Conservation (phyloP, 768 basidiomycete species). For the Russula earlei region DNA sequence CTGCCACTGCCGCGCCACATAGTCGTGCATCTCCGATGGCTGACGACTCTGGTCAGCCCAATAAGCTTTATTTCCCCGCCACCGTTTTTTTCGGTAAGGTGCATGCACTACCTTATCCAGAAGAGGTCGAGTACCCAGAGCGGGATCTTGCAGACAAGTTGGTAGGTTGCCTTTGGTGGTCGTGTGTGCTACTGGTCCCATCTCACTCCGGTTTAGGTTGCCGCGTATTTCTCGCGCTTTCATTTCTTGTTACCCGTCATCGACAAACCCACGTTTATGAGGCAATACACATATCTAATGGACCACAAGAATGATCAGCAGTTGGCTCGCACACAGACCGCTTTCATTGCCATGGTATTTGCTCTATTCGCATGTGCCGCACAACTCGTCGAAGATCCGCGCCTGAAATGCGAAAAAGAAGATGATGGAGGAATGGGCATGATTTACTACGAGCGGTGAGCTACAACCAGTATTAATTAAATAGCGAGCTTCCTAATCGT, state of each 20-base stretch:
- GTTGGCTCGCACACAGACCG: slow-evolving; percentile 50
- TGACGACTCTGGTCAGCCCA: slow-evolving; percentile 72
- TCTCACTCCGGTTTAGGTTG: slow-evolving; percentile 44
- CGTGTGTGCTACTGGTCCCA: slow-evolving; percentile 10
- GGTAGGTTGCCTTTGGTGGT: slow-evolving; percentile 36
- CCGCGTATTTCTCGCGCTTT: slow-evolving; percentile 78
- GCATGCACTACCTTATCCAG: slow-evolving; percentile 68
- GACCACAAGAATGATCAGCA: slow-evolving; percentile 46
- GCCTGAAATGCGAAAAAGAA: slow-evolving; percentile 46
- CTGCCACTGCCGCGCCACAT: slow-evolving; percentile 61
- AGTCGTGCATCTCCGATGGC: slow-evolving; percentile 78
- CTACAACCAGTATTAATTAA: slow-evolving; percentile 6
- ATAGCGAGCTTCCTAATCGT: neutral
- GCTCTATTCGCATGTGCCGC: slow-evolving; percentile 89
- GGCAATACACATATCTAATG: slow-evolving; percentile 66
- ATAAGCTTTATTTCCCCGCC: slow-evolving; percentile 83
- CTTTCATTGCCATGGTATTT: slow-evolving; percentile 76
- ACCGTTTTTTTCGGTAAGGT: slow-evolving; percentile 82
- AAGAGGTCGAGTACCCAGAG: slow-evolving; percentile 82
- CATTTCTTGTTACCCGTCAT: slow-evolving; percentile 86
- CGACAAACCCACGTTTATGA: slow-evolving; percentile 76
- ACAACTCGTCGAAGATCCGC: slow-evolving; percentile 64
- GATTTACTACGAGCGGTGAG: slow-evolving; percentile 82
- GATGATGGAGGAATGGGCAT: slow-evolving; percentile 85
- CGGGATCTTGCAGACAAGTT: slow-evolving; percentile 81